Evolutionary conservation across 1,139 yeast species (phyloP), one percentile per base, ranked within the genome.

Genomic region (Taphrina confusa): DNA sequence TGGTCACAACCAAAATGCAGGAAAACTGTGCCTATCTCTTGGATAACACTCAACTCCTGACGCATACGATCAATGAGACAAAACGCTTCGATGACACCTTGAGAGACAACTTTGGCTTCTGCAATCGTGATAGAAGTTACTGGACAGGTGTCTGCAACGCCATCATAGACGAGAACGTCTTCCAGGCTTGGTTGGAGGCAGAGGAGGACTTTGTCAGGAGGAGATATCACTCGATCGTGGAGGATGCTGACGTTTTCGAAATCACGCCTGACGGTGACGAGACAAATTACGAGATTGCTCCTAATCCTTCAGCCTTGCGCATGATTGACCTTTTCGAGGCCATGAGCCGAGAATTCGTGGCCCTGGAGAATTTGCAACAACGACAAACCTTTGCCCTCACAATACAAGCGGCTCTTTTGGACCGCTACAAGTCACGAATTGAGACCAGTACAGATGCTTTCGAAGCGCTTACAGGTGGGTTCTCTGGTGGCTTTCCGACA

Each of bases 371-470:
- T 25, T 80, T 82, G 42, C 82, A 81, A 61, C 85, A 81, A 68
- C 88, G 89, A 67, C 74, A 87, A 60, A 80, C 82, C 67, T 84
- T 85, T 61, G 80, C 87, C 27, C 81, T 87, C 8, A 82, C 82
- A 25, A 82, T 89, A 36, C 95, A 89, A 69, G 72, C 89, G 52
- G 77, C 77, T 31, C 70, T 90, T 46, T 70, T 89, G 23, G 85
- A 85, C 61, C 75, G 75, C 40, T 90, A 87, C 68, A 78, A 78
- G 61, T 79, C 78, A 2, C 76, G 79, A 30, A 70, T 89, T 18
- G 70, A 74, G 20, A 76, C 76, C 44, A 75, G 81, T 14, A 74
- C 79, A 59, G 73, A 75, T 61, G 78, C 79, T 5, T 76, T 82
- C 65, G 79, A 77, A 54, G 82, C 78, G 11, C 69, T 75, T 57